Conservation (phyloP, 176 grass and related monocot genomes). For the Leersia perrieri region DNA sequence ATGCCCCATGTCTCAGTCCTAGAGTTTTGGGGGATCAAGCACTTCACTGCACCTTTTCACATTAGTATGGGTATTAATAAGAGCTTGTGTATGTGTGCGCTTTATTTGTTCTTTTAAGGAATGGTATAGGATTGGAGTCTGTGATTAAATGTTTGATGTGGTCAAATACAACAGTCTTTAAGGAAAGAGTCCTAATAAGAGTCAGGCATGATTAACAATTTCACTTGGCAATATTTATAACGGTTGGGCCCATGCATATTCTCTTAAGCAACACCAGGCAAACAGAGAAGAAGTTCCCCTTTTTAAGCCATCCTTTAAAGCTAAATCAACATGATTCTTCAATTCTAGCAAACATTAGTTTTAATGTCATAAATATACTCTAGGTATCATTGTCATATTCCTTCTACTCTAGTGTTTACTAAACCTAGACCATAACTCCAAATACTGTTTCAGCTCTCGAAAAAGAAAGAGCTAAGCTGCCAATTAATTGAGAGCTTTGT, state of each 20-base stretch:
- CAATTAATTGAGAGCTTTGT: slow-evolving; percentile 31
- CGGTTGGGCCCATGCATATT: slow-evolving; percentile 42
- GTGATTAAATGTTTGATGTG: slow-evolving; percentile 49
- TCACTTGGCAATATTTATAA: slow-evolving; percentile 54
- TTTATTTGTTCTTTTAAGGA: slow-evolving; percentile 43
- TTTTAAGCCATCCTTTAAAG: slow-evolving; percentile 51
- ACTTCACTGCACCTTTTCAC: slow-evolving; percentile 48
- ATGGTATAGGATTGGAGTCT: slow-evolving; percentile 38
- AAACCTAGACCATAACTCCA: slow-evolving; percentile 37
- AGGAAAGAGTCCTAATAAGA: slow-evolving; percentile 54
- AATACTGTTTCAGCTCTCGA: slow-evolving; percentile 40
- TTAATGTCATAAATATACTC: slow-evolving; percentile 45
- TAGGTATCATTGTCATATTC: slow-evolving; percentile 43
- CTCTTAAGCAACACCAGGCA: slow-evolving; percentile 32
- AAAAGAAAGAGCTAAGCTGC: slow-evolving; percentile 13
- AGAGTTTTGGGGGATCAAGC: slow-evolving; percentile 45
- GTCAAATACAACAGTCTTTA: slow-evolving; percentile 50
- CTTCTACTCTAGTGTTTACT: slow-evolving; percentile 29
- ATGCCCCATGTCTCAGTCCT: slow-evolving; percentile 40
- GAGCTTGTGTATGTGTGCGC: slow-evolving; percentile 13
- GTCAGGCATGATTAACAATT: slow-evolving; percentile 39
- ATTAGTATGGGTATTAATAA: slow-evolving; percentile 56
- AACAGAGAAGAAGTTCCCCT: slow-evolving; percentile 22
- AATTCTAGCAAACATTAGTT: slow-evolving; percentile 51
- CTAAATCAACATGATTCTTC: slow-evolving; percentile 51